Base-by-base conservation (phyloP, 2,329 filamentous ascomycete species). In the Neofusicoccum parvum region DNA sequence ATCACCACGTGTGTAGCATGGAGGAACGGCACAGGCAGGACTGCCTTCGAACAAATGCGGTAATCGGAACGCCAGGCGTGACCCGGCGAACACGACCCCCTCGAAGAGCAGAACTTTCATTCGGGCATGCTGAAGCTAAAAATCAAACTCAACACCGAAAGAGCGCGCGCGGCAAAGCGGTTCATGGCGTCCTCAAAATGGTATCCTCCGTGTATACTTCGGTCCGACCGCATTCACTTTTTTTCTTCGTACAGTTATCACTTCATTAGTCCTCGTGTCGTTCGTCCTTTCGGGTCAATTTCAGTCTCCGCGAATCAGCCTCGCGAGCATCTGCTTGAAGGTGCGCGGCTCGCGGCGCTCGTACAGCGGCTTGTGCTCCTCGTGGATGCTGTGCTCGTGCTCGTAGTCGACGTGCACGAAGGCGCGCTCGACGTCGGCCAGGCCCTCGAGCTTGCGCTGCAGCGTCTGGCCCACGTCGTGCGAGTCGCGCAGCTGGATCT, bases 401-500 rank as follows among this genome's bases (percentile, higher is more conserved):
- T 79, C 76, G 56, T 84, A 84, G 68, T 84, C 82, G 56, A 83
- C 74, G 70, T 84, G 82, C 2, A 84, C 82, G 70, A 83, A 84
- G 0, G 81, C 82, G 23, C 81, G 76, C 77, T 69, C 76, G 11
- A 79, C 76, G 65, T 77, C 74, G 14, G 75, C 74, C 51, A 79
- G 74, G 32, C 75, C 75, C 76, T 88, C 87, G 12, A 88, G 79
- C 75, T 88, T 88, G 50, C 86, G 81, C 74, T 88, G 86, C 59
- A 88, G 73, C 10, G 81, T 80, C 72, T 88, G 86, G 23, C 83
- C 84, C 32, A 88, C 83, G 68, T 88, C 86, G 69, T 88, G 86
- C 2, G 85, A 85, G 60, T 87, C 77, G 66, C 81, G 84, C 32
- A 88, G 77, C 6, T 83, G 84, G 2, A 82, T 79, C 3, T 81